Percentiles rank a stretch among this genome's conserved stretches.
phyloP scores from a whole-genome alignment of 2,329 filamentous ascomycete genomes.

The Ascochyta pisi region DNA sequence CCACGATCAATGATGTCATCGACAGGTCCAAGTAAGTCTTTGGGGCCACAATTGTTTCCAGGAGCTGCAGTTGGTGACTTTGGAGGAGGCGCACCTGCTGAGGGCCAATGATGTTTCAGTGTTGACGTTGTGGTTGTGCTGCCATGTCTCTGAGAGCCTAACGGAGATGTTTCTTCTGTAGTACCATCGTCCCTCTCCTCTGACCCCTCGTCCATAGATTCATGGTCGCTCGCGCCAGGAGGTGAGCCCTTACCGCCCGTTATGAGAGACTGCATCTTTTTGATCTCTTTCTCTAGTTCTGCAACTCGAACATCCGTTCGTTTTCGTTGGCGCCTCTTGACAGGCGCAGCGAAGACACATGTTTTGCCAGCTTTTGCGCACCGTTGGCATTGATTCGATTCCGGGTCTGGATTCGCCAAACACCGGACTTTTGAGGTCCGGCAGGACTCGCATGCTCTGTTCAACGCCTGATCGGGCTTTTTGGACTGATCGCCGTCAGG shows the following conservation, averaged over 20 bases:
- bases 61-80: constrained; percentile 14
- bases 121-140: constrained; percentile 17
- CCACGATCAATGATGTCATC: constrained; percentile 48
- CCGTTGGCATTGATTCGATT: constrained; percentile 42
- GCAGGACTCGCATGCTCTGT: constrained; percentile 47
- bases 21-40: constrained; percentile 30
- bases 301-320: constrained; percentile 48
- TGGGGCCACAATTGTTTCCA: constrained; percentile 18
- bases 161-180: constrained; percentile 23
- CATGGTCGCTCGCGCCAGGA: constrained; percentile 35
- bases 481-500: constrained; percentile 24
- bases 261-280: constrained; percentile 43
- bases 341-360: constrained; percentile 47
- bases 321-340: constrained; percentile 46
- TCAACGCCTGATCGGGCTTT: constrained; percentile 41
- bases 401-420: constrained; percentile 33
- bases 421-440: constrained; percentile 47
- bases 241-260: constrained; percentile 33
- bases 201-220: constrained; percentile 37
- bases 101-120: constrained; percentile 18
- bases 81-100: neutral
- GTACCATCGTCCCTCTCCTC: constrained; percentile 24
- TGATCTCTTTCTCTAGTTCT: constrained; percentile 47
- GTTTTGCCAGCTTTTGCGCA: constrained; percentile 43
- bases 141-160: constrained; percentile 21